phyloP scores from a whole-genome alignment of 768 basidiomycete species.

The Podaxis sp. region DNA sequence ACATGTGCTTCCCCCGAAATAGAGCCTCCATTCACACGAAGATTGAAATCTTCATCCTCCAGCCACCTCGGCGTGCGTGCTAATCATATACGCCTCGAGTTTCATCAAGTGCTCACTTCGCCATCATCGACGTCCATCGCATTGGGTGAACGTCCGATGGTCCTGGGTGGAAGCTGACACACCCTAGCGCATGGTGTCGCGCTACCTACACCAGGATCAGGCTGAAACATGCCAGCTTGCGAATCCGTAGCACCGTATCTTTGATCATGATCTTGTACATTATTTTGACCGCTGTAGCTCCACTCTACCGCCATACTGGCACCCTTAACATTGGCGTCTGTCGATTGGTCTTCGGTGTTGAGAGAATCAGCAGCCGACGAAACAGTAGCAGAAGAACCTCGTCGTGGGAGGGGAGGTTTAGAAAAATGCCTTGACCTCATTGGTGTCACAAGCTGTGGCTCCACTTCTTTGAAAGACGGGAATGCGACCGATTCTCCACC shows the following conservation, averaged over 20 bases:
- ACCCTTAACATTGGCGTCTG: neutral
- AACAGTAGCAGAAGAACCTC: neutral
- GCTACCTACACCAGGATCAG: neutral
- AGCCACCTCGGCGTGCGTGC: neutral
- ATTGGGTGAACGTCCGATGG: neutral
- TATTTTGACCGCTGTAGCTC: neutral
- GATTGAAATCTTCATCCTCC: neutral
- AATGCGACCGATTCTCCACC: conserved; percentile 7
- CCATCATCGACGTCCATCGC: conserved; percentile 5
- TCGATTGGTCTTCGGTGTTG: neutral
- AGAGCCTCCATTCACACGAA: neutral
- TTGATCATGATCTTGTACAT: neutral
- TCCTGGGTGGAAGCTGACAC: neutral
- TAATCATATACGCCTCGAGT: neutral
- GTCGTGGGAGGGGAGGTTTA: conserved; percentile 10
- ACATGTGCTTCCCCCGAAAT: neutral
- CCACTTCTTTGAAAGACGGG: conserved; percentile 2
- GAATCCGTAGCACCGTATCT: neutral
- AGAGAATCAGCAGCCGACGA: neutral
- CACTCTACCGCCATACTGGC: neutral
- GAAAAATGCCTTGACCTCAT: conserved; percentile 15
- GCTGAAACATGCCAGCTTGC: neutral
- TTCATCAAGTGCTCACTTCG: neutral
- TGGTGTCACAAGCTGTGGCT: neutral
- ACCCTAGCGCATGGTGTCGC: neutral